Evolutionary conservation across 192 early-diverging fungal genomes (phyloP).

Genomic region (Rhizoclosmatium globosum): DNA sequence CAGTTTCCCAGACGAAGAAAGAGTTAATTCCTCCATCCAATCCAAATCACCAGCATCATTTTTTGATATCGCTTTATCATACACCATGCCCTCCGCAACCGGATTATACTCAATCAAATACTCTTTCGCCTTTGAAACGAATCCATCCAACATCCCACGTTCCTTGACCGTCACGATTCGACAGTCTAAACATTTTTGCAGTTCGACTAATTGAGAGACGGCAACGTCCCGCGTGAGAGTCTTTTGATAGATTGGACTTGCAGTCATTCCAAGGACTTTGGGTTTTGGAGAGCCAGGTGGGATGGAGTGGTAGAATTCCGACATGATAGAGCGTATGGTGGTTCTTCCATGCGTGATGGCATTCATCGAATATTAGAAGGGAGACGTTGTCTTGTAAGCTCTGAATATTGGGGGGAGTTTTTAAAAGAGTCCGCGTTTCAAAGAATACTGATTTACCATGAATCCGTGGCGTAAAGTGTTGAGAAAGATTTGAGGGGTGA

Average conservation of each 20-base stretch:
- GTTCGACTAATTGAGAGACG: constrained; percentile 36
- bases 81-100: not conserved
- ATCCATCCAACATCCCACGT: constrained; percentile 26
- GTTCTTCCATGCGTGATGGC: constrained; percentile 79
- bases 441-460: constrained; percentile 9
- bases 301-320: constrained; percentile 77
- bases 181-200: constrained; percentile 45
- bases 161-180: constrained; percentile 47
- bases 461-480: constrained; percentile 79
- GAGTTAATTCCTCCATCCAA: not conserved
- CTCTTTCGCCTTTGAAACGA: constrained; percentile 43
- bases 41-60: not conserved
- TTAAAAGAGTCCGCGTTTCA: not conserved
- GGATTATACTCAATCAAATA: constrained; percentile 47
- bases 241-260: constrained; percentile 76
- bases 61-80: not conserved
- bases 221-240: constrained; percentile 39
- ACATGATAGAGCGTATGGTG: constrained; percentile 88
- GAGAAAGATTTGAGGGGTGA: constrained; percentile 89
- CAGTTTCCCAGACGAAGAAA: not conserved
- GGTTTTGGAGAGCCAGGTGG: constrained; percentile 60
- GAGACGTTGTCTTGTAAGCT: constrained; percentile 60
- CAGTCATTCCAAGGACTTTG: constrained; percentile 92
- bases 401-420: not conserved
- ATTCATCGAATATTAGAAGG: constrained; percentile 92